These are phyloP conservation scores for Primulina eburnea DNA, from an alignment of 257 asterid genomes.

Conservation along the genomic window DNA sequence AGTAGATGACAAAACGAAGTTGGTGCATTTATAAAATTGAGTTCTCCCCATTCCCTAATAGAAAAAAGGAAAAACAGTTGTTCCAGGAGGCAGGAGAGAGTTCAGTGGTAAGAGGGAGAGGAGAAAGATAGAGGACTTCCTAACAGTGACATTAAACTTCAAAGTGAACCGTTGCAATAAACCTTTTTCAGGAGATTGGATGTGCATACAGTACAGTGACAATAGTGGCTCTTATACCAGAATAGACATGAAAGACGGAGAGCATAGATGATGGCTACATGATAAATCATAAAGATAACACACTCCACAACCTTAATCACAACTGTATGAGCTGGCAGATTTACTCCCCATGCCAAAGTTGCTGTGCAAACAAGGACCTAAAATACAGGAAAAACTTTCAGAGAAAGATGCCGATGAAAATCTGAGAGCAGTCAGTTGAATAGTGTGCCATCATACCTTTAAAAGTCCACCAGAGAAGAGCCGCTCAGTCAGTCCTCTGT, in stretches of 20 bases:
- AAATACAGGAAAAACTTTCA: slow-evolving; percentile 22
- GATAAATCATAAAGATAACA: slow-evolving; percentile 12
- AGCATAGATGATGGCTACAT: slow-evolving; percentile 14
- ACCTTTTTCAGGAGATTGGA: too few species aligned
- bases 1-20: too few species aligned
- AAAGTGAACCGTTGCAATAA: too few species aligned
- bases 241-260: slow-evolving; percentile 10
- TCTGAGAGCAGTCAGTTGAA: slow-evolving; percentile 3
- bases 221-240: slow-evolving; percentile 15
- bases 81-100: too few species aligned
- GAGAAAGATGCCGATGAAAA: slow-evolving; percentile 22
- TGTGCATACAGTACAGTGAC: slow-evolving; percentile 6
- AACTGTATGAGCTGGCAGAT: slow-evolving; percentile 99
- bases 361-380: slow-evolving; percentile 99
- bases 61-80: too few species aligned
- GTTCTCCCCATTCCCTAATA: too few species aligned
- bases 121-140: too few species aligned
- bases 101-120: too few species aligned
- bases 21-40: too few species aligned
- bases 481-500: slow-evolving; percentile 90
- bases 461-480: slow-evolving; percentile 95
- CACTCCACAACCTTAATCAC: slow-evolving; percentile 81
- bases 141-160: too few species aligned
- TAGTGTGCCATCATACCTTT: slow-evolving; percentile 42
- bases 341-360: slow-evolving; percentile 99